Base-by-base conservation (phyloP, 345 rosid genomes). In the Sapria himalayana region DNA sequence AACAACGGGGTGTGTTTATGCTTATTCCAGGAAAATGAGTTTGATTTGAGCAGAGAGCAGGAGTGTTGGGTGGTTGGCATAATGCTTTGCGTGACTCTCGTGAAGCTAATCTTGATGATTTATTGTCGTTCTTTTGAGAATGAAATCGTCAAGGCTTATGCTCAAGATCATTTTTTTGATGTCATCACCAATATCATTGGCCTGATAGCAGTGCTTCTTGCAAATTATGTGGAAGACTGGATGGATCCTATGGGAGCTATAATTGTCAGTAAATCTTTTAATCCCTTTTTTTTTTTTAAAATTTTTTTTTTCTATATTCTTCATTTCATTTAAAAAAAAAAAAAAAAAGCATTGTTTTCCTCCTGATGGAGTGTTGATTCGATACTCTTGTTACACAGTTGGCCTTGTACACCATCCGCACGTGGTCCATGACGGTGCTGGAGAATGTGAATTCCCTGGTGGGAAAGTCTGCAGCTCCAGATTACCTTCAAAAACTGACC, bases 191-290 rank as follows among this genome's bases (percentile, higher is more conserved):
- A 89, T 50, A 43, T 76, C 53, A 79, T 89, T n/a, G 98, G 98
- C 49, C 95, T 89, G 31, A 46, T 82, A 47, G 95, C 98, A 40
- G 86, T 64, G 24, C 71, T 89, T 16, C 91, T 89, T 16, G 98
- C 98, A 21, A 82, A 79, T 46, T 76, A 71, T 67, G 36, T 89
- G 12, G 72, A 71, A 19, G 64, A 49, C 15, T 89, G 98, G 98
- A 60, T 89, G 64, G 98, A 89, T 57, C 98, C 95, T 25, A 76
- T 74, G 31, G 98, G 98, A 51, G 98, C 98, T 42, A 79, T 89
- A 59, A 71, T 82, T 61, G 98, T 89, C 63, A 70, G 94, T 53
- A 17, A 34, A 22, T 15, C 18, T 39, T 9, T 41, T 55, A 35
- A 29, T 21, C 35, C 8, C 4, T 48, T 22, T 18, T n/a, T 41